Evolutionary conservation across 768 basidiomycete species (phyloP).

Genomic region (Artomyces pyxidatus): DNA sequence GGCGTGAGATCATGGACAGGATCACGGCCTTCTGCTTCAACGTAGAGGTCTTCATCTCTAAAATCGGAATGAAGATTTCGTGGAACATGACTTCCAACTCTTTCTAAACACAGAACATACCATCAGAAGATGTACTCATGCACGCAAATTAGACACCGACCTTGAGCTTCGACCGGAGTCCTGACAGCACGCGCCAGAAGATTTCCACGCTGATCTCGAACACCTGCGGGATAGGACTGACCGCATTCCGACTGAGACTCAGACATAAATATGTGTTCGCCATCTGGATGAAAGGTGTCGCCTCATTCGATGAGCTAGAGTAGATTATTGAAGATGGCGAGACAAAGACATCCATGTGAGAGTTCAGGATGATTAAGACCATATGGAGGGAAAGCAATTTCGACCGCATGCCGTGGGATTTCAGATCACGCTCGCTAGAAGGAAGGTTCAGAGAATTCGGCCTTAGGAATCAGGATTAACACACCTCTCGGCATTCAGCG

Average conservation of each 20-base stretch:
- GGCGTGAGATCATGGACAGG: conserved; percentile 74
- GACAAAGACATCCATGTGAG: conserved; percentile 85
- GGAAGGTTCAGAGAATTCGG: not conserved
- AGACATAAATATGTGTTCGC: conserved; percentile 95
- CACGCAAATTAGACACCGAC: conserved; percentile 30
- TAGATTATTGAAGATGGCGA: conserved; percentile 87
- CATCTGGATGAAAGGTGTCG: conserved; percentile 85
- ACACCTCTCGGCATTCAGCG: conserved; percentile 87
- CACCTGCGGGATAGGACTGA: conserved; percentile 91
- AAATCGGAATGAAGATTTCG: conserved; percentile 96
- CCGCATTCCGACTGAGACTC: conserved; percentile 88
- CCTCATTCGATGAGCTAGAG: conserved; percentile 82
- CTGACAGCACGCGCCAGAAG: conserved; percentile 92
- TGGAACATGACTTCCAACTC: conserved; percentile 98
- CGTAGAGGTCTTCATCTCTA: conserved; percentile 96
- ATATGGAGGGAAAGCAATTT: conserved; percentile 93
- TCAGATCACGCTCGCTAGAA: conserved; percentile 83
- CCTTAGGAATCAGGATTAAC: conserved; percentile 11
- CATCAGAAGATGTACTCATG: not conserved
- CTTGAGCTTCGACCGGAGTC: conserved; percentile 94
- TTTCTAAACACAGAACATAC: conserved; percentile 50
- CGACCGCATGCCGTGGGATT: conserved; percentile 95
- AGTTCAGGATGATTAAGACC: conserved; percentile 84
- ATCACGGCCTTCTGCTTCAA: conserved; percentile 92
- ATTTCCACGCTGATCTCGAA: conserved; percentile 98